Percentiles rank a stretch among this genome's conserved stretches.
Evolutionary conservation across 208 protist genomes (phyloP).

Genomic region (Borovskyia barvae): DNA sequence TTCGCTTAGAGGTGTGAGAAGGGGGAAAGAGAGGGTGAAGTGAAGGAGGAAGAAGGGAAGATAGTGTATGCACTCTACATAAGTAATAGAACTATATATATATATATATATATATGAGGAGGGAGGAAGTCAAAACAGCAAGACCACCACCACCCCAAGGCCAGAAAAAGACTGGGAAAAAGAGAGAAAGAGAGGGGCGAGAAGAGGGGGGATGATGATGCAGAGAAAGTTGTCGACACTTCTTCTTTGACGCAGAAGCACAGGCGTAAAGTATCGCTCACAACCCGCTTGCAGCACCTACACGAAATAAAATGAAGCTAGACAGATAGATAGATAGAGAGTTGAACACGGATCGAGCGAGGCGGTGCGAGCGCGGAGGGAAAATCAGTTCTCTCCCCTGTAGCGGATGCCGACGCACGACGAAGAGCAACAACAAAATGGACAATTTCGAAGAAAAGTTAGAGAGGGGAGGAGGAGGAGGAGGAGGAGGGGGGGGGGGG

Average conservation of each 20-base stretch:
- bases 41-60: background rate
- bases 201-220: background rate
- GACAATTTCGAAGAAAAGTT: background rate
- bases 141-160: constrained; percentile 5
- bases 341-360: background rate
- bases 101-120: background rate
- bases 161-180: background rate
- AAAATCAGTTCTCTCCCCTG: background rate
- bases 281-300: too few species aligned
- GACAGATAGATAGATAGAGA: too few species aligned
- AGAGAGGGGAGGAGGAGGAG: background rate
- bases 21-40: background rate
- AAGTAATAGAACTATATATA: background rate
- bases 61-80: background rate
- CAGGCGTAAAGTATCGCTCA: too few species aligned
- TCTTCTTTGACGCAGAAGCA: background rate
- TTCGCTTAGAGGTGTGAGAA: too few species aligned
- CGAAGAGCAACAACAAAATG: background rate
- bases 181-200: constrained; percentile 1
- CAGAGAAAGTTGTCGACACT: background rate
- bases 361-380: background rate
- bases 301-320: too few species aligned
- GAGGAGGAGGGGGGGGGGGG: background rate
- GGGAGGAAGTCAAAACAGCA: constrained; percentile 1
- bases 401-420: background rate